These are phyloP conservation scores for Sporothrix dimorphospora DNA, from an alignment of 2,329 filamentous ascomycete genomes.

Conservation along the genomic window DNA sequence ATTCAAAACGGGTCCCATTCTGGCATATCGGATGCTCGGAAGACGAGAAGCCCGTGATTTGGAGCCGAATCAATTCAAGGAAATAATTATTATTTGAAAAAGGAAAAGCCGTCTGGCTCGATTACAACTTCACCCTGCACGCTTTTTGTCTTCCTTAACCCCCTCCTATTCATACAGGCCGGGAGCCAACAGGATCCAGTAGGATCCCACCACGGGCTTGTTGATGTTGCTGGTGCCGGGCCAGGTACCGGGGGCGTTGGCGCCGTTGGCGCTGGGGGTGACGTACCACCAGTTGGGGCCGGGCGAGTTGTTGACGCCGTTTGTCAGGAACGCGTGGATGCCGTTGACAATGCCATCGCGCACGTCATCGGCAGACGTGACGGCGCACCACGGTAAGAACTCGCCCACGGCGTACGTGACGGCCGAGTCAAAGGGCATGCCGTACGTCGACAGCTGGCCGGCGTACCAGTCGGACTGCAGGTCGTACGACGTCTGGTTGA, in stretches of 20 bases:
- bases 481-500: constrained; percentile 36
- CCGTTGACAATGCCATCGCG: constrained; percentile 20
- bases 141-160: too few relatives aligned
- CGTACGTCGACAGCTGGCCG: constrained; percentile 28
- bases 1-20: too few relatives aligned
- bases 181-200: constrained; percentile 37
- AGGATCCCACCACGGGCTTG: constrained; percentile 23
- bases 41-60: not conserved
- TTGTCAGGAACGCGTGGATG: constrained; percentile 16
- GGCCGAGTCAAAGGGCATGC: constrained; percentile 28
- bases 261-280: not conserved
- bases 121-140: not conserved
- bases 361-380: constrained; percentile 15
- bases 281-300: constrained; percentile 25
- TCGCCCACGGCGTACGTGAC: constrained; percentile 25
- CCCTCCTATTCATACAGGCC: not conserved
- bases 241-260: constrained; percentile 4
- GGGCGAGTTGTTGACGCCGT: constrained; percentile 11
- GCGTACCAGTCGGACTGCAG: constrained; percentile 40
- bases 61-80: not conserved
- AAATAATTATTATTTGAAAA: not conserved
- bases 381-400: constrained; percentile 24
- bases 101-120: not conserved
- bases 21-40: not conserved
- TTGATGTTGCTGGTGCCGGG: constrained; percentile 19